Conservation (phyloP, 2,329 filamentous ascomycete genomes). For the Lachnellula cervina region DNA sequence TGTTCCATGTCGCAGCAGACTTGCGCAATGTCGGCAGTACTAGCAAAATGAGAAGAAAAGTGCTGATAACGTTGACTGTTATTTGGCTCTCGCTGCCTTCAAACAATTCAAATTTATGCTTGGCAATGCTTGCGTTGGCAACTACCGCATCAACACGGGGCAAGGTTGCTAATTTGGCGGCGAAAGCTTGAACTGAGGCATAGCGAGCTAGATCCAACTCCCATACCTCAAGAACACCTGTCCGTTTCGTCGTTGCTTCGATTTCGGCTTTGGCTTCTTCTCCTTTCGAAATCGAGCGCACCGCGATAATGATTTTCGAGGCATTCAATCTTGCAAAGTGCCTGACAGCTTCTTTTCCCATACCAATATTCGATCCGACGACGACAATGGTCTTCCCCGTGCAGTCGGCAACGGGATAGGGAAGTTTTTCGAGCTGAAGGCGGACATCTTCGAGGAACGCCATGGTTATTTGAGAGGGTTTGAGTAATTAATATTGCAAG, state of each 20-base stretch:
- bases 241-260: conserved; percentile 12
- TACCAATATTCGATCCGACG: conserved; percentile 38
- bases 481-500: no score
- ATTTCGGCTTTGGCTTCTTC: conserved; percentile 31
- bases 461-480: no score
- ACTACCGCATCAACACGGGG: conserved; percentile 40
- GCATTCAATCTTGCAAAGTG: conserved; percentile 35
- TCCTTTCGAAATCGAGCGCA: conserved; percentile 34
- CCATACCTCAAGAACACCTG: conserved; percentile 15
- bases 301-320: conserved; percentile 38
- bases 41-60: conserved; percentile 16
- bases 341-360: conserved; percentile 38
- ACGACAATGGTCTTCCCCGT: not conserved
- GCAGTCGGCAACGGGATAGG: not conserved
- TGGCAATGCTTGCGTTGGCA: conserved; percentile 30
- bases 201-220: conserved; percentile 17
- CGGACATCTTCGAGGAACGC: not conserved
- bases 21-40: conserved; percentile 12
- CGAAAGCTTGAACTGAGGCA: conserved; percentile 16
- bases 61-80: conserved; percentile 22
- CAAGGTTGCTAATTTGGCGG: conserved; percentile 1
- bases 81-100: conserved; percentile 19
- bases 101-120: conserved; percentile 3
- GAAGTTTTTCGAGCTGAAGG: not conserved
- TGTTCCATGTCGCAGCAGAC: not conserved